A percentile compares a stretch with the other conserved stretches of the same genome.
phyloP scores from a whole-genome alignment of 2,329 filamentous ascomycete species.

The Colletotrichum magnum region DNA sequence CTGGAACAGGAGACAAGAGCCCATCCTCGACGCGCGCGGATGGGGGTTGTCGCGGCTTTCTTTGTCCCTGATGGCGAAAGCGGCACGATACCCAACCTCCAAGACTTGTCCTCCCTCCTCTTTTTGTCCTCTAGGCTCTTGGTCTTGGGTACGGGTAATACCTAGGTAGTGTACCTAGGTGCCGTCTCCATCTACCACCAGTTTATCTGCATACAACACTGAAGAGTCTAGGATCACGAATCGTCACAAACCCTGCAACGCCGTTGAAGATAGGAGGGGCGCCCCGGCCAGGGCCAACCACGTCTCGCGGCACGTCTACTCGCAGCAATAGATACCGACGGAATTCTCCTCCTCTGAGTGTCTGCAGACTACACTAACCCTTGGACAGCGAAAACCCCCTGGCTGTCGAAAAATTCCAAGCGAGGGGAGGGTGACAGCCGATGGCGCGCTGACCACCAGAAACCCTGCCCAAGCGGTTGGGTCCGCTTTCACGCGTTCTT shows the following conservation, averaged over 20 bases:
- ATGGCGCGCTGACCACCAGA: slow-evolving; percentile 28
- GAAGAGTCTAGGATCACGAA: slow-evolving; percentile 8
- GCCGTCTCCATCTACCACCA: too few relatives aligned
- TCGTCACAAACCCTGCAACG: not conserved
- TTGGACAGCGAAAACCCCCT: slow-evolving; percentile 2
- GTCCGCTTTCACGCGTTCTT: slow-evolving; percentile 37
- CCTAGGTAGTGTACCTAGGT: not conserved
- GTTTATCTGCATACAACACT: not conserved
- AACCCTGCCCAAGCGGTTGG: slow-evolving; percentile 28
- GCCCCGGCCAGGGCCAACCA: slow-evolving; percentile 3
- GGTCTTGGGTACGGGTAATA: too few relatives aligned
- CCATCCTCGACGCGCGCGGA: not conserved
- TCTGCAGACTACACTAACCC: too few relatives aligned
- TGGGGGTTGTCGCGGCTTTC: not conserved
- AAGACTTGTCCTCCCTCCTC: not conserved
- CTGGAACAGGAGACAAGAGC: not conserved
- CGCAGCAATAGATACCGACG: slow-evolving; percentile 1
- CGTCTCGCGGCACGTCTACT: not conserved
- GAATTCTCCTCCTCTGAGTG: not conserved
- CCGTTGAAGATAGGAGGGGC: not conserved
- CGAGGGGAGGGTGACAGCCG: slow-evolving; percentile 10
- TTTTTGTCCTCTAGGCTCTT: not conserved
- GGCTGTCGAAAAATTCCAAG: slow-evolving; percentile 27
- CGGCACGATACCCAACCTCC: not conserved
- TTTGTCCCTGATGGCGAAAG: not conserved